Evolutionary conservation across 2,329 filamentous ascomycete genomes (phyloP), one percentile per base, ranked within the genome.

Genomic region (Rugonectria rugulosa): DNA sequence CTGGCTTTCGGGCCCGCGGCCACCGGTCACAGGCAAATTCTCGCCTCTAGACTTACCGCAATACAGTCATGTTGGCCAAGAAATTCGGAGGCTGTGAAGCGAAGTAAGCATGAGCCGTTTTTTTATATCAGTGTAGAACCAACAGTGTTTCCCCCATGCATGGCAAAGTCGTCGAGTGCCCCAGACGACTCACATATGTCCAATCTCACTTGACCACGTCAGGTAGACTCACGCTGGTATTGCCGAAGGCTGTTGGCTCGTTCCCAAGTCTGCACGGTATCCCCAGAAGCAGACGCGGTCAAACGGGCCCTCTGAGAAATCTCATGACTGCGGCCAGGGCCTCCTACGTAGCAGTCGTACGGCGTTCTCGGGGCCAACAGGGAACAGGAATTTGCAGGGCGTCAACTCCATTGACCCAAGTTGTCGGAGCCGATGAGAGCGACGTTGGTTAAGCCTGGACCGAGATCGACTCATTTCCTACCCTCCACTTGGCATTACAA

Each of bases 121-220:
- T 31, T 45, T 42, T 53, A 40, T 29, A 45, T 27, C 36, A 47
- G 27, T 27, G 15, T 15, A 32, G 38, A 48, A 38, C 45, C 52
- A 60, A 63, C 53, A 48, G 20, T 6, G 31, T 43, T 53, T 42
- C n/a, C 36, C 45, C 42, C 32, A 40, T 32, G 17, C 42, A 46
- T 38, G 36, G 11, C 23, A 29, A 44, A 37, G 40, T 17, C 36
- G 6, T 12, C 9, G 29, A 47, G 45, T 17, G 49, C 29, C 34
- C 47, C 36, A 46, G 50, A 31, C 56, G 57, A 46, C 61, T 56
- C 52, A 65, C 65, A 67, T 62, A 46, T 47, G 41, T 26, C 23
- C 31, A 31, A 46, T 53, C 65, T 68, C 65, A 67, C 65, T 63
- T 68, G 65, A 67, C 64, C 36, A 40, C 34, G 34, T 40, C 12